These are phyloP conservation scores for Proteromonas lacertae DNA, from an alignment of 352 stramenopile species.

Conservation along the genomic window DNA sequence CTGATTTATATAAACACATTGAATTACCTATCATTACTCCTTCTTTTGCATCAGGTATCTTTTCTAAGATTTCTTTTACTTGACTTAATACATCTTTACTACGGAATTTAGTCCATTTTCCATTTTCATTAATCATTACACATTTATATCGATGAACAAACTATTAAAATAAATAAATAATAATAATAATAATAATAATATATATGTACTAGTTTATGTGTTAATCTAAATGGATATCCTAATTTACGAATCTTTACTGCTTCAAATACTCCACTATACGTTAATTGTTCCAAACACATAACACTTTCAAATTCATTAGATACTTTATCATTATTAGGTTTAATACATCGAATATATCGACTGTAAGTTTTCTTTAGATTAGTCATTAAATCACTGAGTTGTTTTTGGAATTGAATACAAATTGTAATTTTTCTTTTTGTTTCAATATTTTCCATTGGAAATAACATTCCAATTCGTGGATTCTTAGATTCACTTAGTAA, in stretches of 20 bases:
- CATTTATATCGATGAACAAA: no score
- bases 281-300: slow-evolving; percentile 41
- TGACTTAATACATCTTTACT: background rate
- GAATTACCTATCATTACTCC: slow-evolving; percentile 12
- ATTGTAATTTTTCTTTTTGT: slow-evolving; percentile 11
- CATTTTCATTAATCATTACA: background rate
- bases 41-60: slow-evolving; percentile 9
- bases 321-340: slow-evolving; percentile 64
- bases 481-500: background rate
- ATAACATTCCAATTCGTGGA: background rate
- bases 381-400: slow-evolving; percentile 13
- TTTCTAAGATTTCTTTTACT: slow-evolving; percentile 5
- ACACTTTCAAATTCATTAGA: slow-evolving; percentile 40
- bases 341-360: slow-evolving; percentile 70
- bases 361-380: slow-evolving; percentile 17
- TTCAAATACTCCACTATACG: slow-evolving; percentile 56
- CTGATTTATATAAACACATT: slow-evolving; percentile 13
- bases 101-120: background rate
- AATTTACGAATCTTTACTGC: slow-evolving; percentile 55
- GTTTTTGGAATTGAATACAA: slow-evolving; percentile 17
- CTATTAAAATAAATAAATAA: background rate
- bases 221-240: slow-evolving; percentile 28
- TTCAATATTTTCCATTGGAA: background rate
- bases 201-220: background rate
- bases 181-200: no score